phyloP scores from a whole-genome alignment of 495 filamentous ascomycete species.

The Aspergillus affinis region DNA sequence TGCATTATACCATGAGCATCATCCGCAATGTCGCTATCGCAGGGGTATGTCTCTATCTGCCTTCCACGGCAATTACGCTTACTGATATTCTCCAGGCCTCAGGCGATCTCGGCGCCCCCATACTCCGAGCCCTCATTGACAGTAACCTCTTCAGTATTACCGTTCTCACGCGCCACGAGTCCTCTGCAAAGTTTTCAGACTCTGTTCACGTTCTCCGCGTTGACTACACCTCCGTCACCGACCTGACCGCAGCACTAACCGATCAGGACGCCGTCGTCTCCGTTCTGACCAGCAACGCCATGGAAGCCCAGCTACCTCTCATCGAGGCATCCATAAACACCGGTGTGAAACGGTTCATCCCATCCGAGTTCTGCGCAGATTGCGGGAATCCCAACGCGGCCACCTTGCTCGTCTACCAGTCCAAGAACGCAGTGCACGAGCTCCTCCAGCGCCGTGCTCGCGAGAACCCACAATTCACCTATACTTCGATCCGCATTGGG shows the following conservation, averaged over 20 bases:
- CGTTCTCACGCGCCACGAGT: neutral
- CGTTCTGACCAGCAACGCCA: neutral
- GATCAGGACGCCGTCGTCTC: constrained; percentile 1
- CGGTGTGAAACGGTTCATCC: constrained; percentile 10
- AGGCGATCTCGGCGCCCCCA: neutral
- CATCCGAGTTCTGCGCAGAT: constrained; percentile 9
- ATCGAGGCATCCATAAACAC: constrained; percentile 5
- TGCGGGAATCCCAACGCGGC: constrained; percentile 5
- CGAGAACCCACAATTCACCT: constrained; percentile 6
- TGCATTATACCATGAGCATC: neutral
- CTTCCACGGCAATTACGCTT: neutral
- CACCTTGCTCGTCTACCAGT: constrained; percentile 2
- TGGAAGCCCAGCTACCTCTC: neutral
- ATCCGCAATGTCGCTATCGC: constrained; percentile 6
- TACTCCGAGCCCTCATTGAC: constrained; percentile 3
- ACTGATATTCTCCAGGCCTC: constrained; percentile 3
- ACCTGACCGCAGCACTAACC: neutral
- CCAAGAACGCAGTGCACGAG: constrained; percentile 1
- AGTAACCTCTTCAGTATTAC: neutral
- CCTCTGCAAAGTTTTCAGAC: neutral
- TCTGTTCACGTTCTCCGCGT: neutral
- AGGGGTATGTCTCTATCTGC: neutral
- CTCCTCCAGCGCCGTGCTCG: neutral
- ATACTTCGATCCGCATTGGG: constrained; percentile 7
- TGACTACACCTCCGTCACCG: neutral